Percentiles rank a stretch among this genome's conserved stretches.
Conservation (phyloP, 1,284 basidiomycete genomes). For the Heterobasidion annosum region DNA sequence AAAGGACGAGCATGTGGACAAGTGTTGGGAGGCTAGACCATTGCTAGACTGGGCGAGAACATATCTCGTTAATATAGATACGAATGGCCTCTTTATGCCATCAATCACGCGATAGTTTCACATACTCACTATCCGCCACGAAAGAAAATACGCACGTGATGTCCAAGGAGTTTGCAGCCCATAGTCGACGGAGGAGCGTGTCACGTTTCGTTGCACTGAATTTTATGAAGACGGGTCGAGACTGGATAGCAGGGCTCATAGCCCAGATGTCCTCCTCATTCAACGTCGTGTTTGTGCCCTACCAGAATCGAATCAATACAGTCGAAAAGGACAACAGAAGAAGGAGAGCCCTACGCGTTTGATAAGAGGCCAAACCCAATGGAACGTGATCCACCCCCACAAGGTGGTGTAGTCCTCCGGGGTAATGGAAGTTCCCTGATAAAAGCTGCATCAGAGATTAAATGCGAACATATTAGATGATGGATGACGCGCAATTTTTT, state of each 20-base stretch:
- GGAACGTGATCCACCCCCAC: slow-evolving; percentile 73
- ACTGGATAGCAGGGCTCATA: slow-evolving; percentile 61
- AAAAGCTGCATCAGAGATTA: neutral
- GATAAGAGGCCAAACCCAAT: slow-evolving; percentile 70
- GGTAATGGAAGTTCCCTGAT: slow-evolving; percentile 41
- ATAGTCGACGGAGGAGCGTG: slow-evolving; percentile 57
- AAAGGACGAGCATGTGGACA: neutral
- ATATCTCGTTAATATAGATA: neutral
- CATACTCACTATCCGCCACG: neutral
- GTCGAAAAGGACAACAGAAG: neutral
- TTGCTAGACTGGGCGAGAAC: neutral
- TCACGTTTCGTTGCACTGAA: slow-evolving; percentile 33
- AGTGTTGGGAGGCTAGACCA: neutral
- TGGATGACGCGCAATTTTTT: slow-evolving; percentile 33
- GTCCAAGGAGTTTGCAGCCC: slow-evolving; percentile 66
- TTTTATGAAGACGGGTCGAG: slow-evolving; percentile 55
- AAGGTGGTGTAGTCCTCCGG: slow-evolving; percentile 75
- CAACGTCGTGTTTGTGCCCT: slow-evolving; percentile 54
- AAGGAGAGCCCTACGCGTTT: slow-evolving; percentile 21
- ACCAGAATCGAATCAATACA: neutral
- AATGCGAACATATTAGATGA: neutral
- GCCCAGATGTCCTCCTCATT: slow-evolving; percentile 65
- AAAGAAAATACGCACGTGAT: slow-evolving; percentile 33
- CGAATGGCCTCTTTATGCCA: too few relatives aligned
- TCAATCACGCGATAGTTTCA: neutral